Percentiles rank a stretch among this genome's conserved stretches.
phyloP scores from a whole-genome alignment of 176 grass and related monocot species.

The Aegilops tauschii region DNA sequence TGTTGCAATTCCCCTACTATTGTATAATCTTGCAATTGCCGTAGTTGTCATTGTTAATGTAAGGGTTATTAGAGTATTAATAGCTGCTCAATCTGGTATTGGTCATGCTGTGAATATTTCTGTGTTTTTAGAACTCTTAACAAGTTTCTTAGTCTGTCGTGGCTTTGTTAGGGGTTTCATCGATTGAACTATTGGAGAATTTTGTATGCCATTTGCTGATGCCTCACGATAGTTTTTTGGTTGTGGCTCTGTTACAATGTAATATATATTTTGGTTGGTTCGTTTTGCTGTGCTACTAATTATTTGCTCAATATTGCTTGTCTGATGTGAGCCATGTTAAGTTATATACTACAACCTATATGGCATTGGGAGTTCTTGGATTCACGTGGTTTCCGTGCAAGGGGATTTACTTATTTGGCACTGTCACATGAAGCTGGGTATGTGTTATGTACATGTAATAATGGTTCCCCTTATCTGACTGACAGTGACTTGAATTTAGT shows the following conservation, averaged over 20 bases:
- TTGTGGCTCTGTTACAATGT: not conserved
- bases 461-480: not conserved
- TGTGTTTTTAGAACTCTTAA: not conserved
- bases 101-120: not conserved
- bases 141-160: not conserved
- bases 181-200: not conserved
- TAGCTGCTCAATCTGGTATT: not conserved
- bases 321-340: not conserved
- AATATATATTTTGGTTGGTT: not conserved
- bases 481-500: not conserved
- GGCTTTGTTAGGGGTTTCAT: not conserved
- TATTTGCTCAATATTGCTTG: not conserved
- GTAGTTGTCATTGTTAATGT: not conserved
- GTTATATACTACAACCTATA: not conserved
- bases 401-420: not conserved
- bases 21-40: not conserved
- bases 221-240: not conserved
- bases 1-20: not conserved
- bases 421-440: not conserved
- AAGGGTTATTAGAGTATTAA: not conserved
- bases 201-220: not conserved
- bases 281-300: not conserved
- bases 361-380: not conserved
- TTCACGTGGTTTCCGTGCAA: not conserved
- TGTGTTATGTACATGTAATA: not conserved